phyloP scores from a whole-genome alignment of 495 filamentous ascomycete genomes.

The Penicillium cataractarum region DNA sequence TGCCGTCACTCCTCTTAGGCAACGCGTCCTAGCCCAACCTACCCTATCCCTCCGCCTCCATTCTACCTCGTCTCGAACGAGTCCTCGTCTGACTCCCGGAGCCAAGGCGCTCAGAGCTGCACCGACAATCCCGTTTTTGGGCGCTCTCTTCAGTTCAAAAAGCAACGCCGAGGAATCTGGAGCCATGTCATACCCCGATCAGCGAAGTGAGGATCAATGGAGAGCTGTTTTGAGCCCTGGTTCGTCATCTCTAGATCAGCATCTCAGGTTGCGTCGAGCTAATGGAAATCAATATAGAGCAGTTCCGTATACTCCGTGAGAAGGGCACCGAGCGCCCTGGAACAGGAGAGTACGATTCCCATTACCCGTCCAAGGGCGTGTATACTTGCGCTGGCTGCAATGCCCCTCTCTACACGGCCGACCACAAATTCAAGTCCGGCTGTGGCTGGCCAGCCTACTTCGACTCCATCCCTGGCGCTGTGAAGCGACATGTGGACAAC shows the following conservation, averaged over 20 bases:
- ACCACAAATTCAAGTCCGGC: constrained; percentile 92
- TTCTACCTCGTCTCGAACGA: constrained; percentile 28
- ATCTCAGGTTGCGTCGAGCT: constrained; percentile 3
- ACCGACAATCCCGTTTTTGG: constrained; percentile 74
- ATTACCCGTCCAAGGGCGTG: constrained; percentile 70
- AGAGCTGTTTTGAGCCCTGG: constrained; percentile 77
- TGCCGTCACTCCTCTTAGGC: constrained; percentile 43
- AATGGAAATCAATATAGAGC: constrained; percentile 58
- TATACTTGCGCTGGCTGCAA: constrained; percentile 87
- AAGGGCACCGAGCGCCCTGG: constrained; percentile 86
- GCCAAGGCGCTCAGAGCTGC: constrained; percentile 56
- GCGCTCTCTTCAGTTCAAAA: constrained; percentile 73
- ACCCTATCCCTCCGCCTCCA: constrained; percentile 28
- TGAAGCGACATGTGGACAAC: constrained; percentile 75
- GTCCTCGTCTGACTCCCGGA: constrained; percentile 39
- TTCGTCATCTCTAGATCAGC: constrained; percentile 31
- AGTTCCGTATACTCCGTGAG: constrained; percentile 89
- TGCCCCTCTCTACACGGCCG: constrained; percentile 85
- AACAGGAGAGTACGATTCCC: constrained; percentile 84
- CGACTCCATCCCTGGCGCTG: constrained; percentile 87
- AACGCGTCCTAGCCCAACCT: constrained; percentile 27
- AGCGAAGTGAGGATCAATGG: constrained; percentile 86
- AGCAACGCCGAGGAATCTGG: constrained; percentile 39
- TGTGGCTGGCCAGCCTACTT: constrained; percentile 99
- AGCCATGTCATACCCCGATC: constrained; percentile 78